These are phyloP conservation scores for Lactarius deliciosus DNA, from an alignment of 768 basidiomycete species.

Conservation along the genomic window DNA sequence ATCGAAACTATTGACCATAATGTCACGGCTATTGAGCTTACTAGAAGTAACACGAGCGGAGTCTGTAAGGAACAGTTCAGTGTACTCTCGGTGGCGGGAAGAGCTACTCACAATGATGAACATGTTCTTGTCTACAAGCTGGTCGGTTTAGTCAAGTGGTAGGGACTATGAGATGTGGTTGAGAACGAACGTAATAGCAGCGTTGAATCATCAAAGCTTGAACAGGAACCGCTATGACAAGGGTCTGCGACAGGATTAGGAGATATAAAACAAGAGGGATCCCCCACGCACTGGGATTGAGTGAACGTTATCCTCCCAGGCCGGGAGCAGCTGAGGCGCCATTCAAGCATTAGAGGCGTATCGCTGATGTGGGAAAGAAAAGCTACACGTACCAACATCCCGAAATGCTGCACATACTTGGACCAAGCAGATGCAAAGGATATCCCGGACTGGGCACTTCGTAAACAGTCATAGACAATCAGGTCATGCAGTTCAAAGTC, in stretches of 20 bases:
- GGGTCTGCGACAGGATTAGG: constrained; percentile 8
- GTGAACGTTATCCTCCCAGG: constrained; percentile 4
- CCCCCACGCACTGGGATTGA: constrained; percentile 5
- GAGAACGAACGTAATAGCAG: constrained; percentile 20
- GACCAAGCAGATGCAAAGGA: constrained; percentile 2
- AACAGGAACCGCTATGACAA: constrained; percentile 10
- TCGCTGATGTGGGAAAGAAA: background rate
- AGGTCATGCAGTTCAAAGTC: background rate
- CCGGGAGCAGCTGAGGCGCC: background rate
- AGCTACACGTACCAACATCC: background rate
- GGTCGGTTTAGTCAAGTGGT: background rate
- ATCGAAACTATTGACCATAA: background rate
- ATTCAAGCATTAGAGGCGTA: background rate
- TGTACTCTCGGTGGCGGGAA: background rate
- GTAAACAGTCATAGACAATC: background rate
- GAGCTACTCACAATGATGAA: constrained; percentile 5
- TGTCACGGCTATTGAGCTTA: background rate
- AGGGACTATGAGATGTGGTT: background rate
- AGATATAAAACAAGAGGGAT: background rate
- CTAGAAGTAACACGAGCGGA: constrained; percentile 13
- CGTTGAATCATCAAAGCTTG: constrained; percentile 21
- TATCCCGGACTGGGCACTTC: constrained; percentile 16
- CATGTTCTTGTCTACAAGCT: constrained; percentile 14
- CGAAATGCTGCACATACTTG: constrained; percentile 7
- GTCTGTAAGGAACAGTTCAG: constrained; percentile 7